Evolutionary conservation across 352 stramenopile genomes (phyloP), one percentile per base, ranked within the genome.

Genomic region (Phytophthora fragariae): DNA sequence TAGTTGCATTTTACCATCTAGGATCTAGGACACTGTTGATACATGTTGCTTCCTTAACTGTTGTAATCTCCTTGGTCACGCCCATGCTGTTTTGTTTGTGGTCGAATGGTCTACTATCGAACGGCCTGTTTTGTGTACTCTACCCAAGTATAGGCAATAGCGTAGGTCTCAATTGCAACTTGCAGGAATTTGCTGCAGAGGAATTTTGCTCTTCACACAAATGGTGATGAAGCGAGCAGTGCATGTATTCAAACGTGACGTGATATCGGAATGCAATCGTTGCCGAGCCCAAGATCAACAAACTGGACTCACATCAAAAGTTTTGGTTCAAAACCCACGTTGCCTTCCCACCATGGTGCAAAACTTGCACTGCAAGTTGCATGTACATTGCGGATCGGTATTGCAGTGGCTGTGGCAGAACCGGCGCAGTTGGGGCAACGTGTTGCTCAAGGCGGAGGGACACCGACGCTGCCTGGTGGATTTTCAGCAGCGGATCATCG

Each of bases 61-160:
- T 86, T 21, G 19, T 21, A 21, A 21, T 55, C 35, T 88, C 78
- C 76, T 94, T 95, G 27, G 77, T 89, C 57, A 91, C 77, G 54
- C 85, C 87, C 87, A 94, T 89, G 33, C 39, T 46, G 39, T 46
- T 15, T 46, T 46, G 39, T 64, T 24, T 63, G 62, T 2, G 15
- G 49, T 52, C 9, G 49, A 31, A 8, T 21, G 47, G 59, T 62
- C 44, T 67, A 19, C 39, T 46, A 46, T 7, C 33, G 11, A 19
- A 47, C 21, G n/a, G 46, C 8, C 47, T 70, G 57, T 54, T 53
- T 65, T 3, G n/a, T 58, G 63, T 70, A 8, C 1, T 7, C 0
- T 29, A 68, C 62, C 14, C n/a, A 44, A 62, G n/a, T 10, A 37
- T 61, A 68, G 37, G 49, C 31, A 19, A 33, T 60, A 52, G 0